phyloP scores from a whole-genome alignment of 2,329 filamentous ascomycete species.

The Sporothrix phasma region DNA sequence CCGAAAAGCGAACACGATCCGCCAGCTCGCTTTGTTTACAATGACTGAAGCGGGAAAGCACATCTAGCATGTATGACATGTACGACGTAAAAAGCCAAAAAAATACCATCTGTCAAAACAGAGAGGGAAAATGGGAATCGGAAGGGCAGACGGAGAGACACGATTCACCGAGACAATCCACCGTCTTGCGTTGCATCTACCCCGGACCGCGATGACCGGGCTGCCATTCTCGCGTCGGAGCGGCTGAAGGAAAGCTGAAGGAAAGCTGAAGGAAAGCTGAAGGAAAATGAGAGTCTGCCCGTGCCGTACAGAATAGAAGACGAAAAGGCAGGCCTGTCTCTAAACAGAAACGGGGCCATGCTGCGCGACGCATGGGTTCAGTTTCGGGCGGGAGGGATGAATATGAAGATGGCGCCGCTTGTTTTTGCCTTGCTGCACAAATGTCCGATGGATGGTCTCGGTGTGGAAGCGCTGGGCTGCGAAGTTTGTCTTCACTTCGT shows the following conservation, averaged over 20 bases:
- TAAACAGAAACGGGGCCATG: neutral
- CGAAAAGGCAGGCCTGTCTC: neutral
- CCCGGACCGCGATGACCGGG: neutral
- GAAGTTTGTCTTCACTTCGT: too few relatives aligned
- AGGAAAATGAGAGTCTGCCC: neutral
- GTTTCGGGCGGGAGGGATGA: neutral
- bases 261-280: neutral
- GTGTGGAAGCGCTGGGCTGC: too few relatives aligned
- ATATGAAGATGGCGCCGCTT: too few relatives aligned
- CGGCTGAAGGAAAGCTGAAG: neutral
- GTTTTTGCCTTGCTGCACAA: neutral
- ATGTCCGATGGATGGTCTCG: too few relatives aligned
- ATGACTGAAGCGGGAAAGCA: neutral
- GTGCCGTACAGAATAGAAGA: neutral
- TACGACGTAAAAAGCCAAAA: neutral
- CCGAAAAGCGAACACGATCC: neutral
- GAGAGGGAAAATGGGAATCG: neutral
- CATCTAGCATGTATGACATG: too few relatives aligned
- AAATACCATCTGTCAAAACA: neutral
- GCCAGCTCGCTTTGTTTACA: neutral
- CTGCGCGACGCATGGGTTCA: neutral
- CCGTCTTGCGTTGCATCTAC: neutral
- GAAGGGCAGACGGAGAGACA: too few relatives aligned
- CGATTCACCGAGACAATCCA: neutral
- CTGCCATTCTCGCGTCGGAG: neutral